Percentiles rank a stretch among this genome's conserved stretches.
Conservation (phyloP, 768 basidiomycete species). For the Phlegmacium glaucopus region DNA sequence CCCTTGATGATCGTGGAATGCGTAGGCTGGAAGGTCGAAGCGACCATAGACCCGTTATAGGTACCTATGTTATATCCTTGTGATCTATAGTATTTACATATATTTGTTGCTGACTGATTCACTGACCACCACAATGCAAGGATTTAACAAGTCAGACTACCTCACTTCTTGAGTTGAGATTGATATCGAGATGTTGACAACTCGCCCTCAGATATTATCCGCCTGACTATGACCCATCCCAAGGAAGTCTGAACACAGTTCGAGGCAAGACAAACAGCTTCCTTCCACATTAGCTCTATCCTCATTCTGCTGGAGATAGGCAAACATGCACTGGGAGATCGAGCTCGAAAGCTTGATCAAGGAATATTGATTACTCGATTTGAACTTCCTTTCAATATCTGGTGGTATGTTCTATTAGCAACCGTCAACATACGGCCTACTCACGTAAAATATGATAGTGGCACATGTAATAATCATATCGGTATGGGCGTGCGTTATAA, state of each 20-base stretch:
- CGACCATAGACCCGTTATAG: constrained; percentile 86
- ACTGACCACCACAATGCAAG: constrained; percentile 35
- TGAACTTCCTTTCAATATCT: constrained; percentile 94
- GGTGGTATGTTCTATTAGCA: constrained; percentile 62
- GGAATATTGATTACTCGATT: constrained; percentile 95
- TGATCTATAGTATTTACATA: background rate
- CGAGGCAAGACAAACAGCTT: constrained; percentile 42
- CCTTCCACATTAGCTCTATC: background rate
- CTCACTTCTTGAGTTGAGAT: background rate
- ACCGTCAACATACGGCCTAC: background rate
- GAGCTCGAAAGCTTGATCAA: constrained; percentile 94
- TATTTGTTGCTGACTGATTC: constrained; percentile 3
- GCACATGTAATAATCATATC: constrained; percentile 92
- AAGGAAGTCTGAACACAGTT: constrained; percentile 69
- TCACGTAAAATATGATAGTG: constrained; percentile 43
- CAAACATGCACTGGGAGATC: constrained; percentile 90
- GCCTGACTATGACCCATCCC: constrained; percentile 50
- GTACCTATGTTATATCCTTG: constrained; percentile 42
- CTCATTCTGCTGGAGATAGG: constrained; percentile 39
- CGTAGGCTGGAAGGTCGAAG: constrained; percentile 71
- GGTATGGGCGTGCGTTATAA: constrained; percentile 99
- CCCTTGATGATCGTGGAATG: constrained; percentile 75
- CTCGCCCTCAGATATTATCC: constrained; percentile 39
- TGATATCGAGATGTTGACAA: constrained; percentile 1
- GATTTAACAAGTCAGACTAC: constrained; percentile 41